Conservation (phyloP, 345 rosid species). For the Linum lewisii region DNA sequence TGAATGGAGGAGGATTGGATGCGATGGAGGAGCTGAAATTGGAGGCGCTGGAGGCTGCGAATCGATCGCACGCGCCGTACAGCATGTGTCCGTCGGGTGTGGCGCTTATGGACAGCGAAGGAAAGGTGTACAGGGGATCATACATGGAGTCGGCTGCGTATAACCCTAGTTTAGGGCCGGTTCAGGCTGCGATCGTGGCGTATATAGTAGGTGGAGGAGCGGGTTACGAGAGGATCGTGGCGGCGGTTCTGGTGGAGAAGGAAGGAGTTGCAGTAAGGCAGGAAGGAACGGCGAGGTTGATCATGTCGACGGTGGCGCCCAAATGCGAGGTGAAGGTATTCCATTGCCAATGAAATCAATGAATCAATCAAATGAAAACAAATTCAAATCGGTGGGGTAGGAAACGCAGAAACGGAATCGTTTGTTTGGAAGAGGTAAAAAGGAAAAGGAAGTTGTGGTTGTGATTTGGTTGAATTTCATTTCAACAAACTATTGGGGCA, state of each 20-base stretch:
- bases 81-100: slow-evolving; percentile 85
- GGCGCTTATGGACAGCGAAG: slow-evolving; percentile 62
- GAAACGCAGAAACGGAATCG: no score
- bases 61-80: no score
- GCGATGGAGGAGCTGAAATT: slow-evolving; percentile 17
- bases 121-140: slow-evolving; percentile 67
- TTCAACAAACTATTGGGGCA: no score
- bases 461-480: no score
- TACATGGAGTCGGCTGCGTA: slow-evolving; percentile 91
- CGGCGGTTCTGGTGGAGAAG: slow-evolving; percentile 74
- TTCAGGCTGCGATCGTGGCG: slow-evolving; percentile 90
- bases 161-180: slow-evolving; percentile 87
- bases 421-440: no score
- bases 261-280: slow-evolving; percentile 59
- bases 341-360: slow-evolving; percentile 69
- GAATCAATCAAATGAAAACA: slow-evolving; percentile 61
- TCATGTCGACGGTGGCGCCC: slow-evolving; percentile 54
- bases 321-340: slow-evolving; percentile 59
- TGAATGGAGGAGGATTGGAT: slow-evolving; percentile 7
- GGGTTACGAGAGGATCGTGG: slow-evolving; percentile 61
- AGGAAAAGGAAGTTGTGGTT: no score
- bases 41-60: slow-evolving; percentile 73
- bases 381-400: no score
- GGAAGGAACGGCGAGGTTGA: slow-evolving; percentile 56
- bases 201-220: slow-evolving; percentile 58